These are phyloP conservation scores for Hypsizygus marmoreus DNA, from an alignment of 768 basidiomycete species.

Conservation along the genomic window DNA sequence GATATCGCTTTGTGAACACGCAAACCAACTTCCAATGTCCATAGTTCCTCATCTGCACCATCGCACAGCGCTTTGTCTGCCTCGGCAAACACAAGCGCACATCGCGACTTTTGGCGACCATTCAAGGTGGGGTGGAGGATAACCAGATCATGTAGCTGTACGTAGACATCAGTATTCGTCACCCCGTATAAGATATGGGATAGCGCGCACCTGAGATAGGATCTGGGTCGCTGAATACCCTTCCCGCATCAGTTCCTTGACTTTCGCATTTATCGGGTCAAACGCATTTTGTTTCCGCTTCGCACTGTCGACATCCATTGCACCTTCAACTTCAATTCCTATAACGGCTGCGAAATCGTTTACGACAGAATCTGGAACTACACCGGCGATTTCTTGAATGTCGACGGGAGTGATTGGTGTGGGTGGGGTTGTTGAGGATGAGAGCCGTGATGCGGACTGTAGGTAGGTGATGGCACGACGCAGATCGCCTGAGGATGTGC, in stretches of 20 bases:
- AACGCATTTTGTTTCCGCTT: conserved; percentile 45
- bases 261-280: conserved; percentile 64
- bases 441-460: conserved; percentile 91
- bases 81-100: conserved; percentile 86
- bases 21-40: conserved; percentile 88
- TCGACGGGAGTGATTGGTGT: conserved; percentile 73
- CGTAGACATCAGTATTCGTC: conserved; percentile 7
- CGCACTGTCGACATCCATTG: conserved; percentile 54
- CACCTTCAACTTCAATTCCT: conserved; percentile 65
- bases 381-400: conserved; percentile 96
- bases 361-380: conserved; percentile 79
- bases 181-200: conserved; percentile 11
- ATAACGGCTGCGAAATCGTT: conserved; percentile 66
- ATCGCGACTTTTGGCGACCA: conserved; percentile 76
- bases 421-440: conserved; percentile 71
- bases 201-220: conserved; percentile 71
- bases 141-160: conserved; percentile 87
- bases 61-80: conserved; percentile 96
- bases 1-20: conserved; percentile 69
- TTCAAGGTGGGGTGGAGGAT: conserved; percentile 81
- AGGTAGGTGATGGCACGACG: conserved; percentile 97
- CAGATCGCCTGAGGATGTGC: conserved; percentile 86
- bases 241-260: conserved; percentile 77
- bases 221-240: conserved; percentile 94
- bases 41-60: conserved; percentile 96